Percentiles rank a stretch among this genome's conserved stretches.
Evolutionary conservation across 2,329 filamentous ascomycete species (phyloP).

Genomic region (Myriangium duriaei): DNA sequence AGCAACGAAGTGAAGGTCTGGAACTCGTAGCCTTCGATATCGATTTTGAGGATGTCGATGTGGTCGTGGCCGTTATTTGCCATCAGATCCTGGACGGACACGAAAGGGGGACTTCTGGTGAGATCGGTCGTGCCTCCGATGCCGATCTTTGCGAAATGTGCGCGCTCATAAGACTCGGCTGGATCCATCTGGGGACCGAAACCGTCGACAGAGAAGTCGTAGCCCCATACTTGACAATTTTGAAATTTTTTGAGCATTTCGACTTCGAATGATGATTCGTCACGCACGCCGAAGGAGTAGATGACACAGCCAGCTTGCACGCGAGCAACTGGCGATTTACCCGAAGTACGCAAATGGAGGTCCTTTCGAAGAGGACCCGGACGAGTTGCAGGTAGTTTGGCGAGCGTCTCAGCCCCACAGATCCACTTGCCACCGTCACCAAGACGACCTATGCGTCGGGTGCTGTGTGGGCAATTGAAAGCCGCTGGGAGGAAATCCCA

Average conservation of each 20-base stretch:
- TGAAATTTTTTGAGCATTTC: slow-evolving; percentile 21
- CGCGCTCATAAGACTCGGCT: slow-evolving; percentile 13
- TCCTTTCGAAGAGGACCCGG: too few species aligned
- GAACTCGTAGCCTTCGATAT: slow-evolving; percentile 29
- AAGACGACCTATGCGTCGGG: slow-evolving; percentile 28
- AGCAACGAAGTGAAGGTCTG: slow-evolving; percentile 10
- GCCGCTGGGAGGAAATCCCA: slow-evolving; percentile 31
- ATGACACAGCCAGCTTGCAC: slow-evolving; percentile 16
- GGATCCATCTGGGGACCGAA: slow-evolving; percentile 11
- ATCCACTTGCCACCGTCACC: slow-evolving; percentile 35
- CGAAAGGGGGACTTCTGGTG: slow-evolving; percentile 20
- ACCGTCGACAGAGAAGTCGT: slow-evolving; percentile 25
- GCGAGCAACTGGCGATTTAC: too few species aligned
- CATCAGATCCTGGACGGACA: slow-evolving; percentile 27
- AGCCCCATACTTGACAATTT: slow-evolving; percentile 24
- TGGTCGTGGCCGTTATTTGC: slow-evolving; percentile 27
- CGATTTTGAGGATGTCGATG: slow-evolving; percentile 31
- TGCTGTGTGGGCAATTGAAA: slow-evolving; percentile 30
- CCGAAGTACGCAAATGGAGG: too few species aligned
- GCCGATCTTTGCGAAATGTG: slow-evolving; percentile 25
- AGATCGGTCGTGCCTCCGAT: slow-evolving; percentile 21
- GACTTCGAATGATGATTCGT: slow-evolving; percentile 30
- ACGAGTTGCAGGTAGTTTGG: too few species aligned
- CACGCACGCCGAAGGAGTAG: slow-evolving; percentile 29
- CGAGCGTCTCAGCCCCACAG: slow-evolving; percentile 27